phyloP scores from a whole-genome alignment of 176 grass and related monocot genomes.

The Carex kokanica region DNA sequence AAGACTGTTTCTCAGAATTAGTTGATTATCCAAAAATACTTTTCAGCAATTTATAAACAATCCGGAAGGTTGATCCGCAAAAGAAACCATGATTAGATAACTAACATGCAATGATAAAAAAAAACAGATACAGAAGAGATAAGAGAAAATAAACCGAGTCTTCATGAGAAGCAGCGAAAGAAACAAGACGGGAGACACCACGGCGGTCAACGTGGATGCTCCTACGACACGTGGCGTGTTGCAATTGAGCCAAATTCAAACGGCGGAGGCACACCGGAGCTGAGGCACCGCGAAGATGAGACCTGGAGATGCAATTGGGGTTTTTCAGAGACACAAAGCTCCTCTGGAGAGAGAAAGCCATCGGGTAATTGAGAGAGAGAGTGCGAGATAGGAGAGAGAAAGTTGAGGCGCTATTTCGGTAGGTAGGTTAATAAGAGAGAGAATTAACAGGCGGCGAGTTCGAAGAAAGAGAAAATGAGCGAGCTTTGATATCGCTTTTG shows the following conservation, averaged over 20 bases:
- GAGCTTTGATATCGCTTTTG: background rate
- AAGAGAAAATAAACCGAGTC: slow-evolving; percentile 17
- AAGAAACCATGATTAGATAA: background rate
- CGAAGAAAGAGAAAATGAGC: background rate
- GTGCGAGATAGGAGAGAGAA: background rate
- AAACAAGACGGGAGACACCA: background rate
- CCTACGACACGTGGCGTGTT: background rate
- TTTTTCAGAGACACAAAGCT: slow-evolving; percentile 4
- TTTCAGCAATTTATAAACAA: slow-evolving; percentile 1
- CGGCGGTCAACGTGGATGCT: background rate
- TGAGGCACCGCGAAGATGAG: background rate
- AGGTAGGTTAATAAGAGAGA: background rate
- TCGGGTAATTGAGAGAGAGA: background rate
- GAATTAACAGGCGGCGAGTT: background rate
- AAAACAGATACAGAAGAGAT: background rate
- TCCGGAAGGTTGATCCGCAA: background rate
- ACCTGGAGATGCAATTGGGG: slow-evolving; percentile 4
- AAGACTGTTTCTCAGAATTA: too few relatives aligned
- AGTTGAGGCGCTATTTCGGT: background rate
- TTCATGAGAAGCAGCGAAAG: slow-evolving; percentile 2
- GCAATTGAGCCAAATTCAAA: background rate
- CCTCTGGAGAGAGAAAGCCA: slow-evolving; percentile 17
- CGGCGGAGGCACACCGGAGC: background rate
- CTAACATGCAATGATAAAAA: background rate
- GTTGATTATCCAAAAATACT: background rate